These are phyloP conservation scores for Lachancea dasiensis DNA, from an alignment of 805 yeast species.

Conservation along the genomic window DNA sequence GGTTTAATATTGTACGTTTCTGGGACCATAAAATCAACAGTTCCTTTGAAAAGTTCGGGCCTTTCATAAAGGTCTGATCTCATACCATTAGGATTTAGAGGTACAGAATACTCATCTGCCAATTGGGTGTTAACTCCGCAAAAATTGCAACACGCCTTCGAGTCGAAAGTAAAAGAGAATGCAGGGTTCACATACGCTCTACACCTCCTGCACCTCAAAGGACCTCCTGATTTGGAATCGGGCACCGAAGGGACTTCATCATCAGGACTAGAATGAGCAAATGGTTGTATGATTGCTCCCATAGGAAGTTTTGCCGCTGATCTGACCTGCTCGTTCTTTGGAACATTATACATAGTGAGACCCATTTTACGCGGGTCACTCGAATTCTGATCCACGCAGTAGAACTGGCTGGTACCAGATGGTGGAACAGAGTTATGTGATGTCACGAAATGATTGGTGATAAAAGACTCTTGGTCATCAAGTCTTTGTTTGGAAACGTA, in stretches of 20 bases:
- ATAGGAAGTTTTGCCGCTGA: slow-evolving; percentile 70
- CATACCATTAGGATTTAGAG: slow-evolving; percentile 53
- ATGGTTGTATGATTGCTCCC: slow-evolving; percentile 77
- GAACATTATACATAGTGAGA: slow-evolving; percentile 76
- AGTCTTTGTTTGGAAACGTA: slow-evolving; percentile 32
- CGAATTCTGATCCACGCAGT: slow-evolving; percentile 74
- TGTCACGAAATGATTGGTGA: slow-evolving; percentile 52
- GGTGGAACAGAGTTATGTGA: slow-evolving; percentile 81
- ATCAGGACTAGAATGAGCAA: slow-evolving; percentile 52
- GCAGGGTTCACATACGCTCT: slow-evolving; percentile 84
- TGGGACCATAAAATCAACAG: slow-evolving; percentile 81
- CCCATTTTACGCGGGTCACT: slow-evolving; percentile 77
- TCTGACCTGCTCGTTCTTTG: slow-evolving; percentile 64
- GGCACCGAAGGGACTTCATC: slow-evolving; percentile 56
- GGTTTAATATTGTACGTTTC: slow-evolving; percentile 53
- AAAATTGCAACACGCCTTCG: slow-evolving; percentile 73
- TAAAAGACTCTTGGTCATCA: slow-evolving; percentile 33
- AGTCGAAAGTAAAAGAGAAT: slow-evolving; percentile 56
- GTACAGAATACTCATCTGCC: slow-evolving; percentile 60
- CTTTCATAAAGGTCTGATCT: slow-evolving; percentile 52
- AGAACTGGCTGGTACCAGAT: slow-evolving; percentile 63
- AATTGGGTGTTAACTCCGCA: slow-evolving; percentile 72
- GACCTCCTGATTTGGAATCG: slow-evolving; percentile 45
- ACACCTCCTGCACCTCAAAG: slow-evolving; percentile 89
- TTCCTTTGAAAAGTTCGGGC: slow-evolving; percentile 77